Evolutionary conservation across 2,329 filamentous ascomycete genomes (phyloP), one percentile per base, ranked within the genome.

Genomic region (Fusarium mangiferae): DNA sequence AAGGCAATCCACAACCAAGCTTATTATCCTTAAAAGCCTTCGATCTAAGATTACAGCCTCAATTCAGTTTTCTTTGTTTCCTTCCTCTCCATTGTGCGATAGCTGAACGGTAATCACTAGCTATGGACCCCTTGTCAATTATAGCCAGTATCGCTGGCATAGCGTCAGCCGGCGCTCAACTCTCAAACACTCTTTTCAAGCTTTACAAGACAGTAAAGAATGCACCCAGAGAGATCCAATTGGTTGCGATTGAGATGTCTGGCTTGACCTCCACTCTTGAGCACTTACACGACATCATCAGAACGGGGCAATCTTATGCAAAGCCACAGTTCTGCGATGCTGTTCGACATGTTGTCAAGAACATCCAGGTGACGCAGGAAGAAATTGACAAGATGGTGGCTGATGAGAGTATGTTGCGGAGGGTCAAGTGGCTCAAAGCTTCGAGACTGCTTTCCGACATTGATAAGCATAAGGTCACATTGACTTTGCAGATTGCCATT

Each of bases 101-200:
- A 2, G 2, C 10, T 18, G 15, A 24, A 10, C 11, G 1, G 7
- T 3, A 22, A 17, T 38, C 9, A 14, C 30, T 18, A 18, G 42
- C 20, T n/a, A 68, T 74, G 71, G 67, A 74, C 14, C 71, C 71
- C 35, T 4, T 74, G 1, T 73, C 71, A 33, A 55, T 74, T 17
- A 59, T 65, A 63, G 71, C 71, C 6, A 58, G 71, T 38, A 66
- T 74, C 13, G 71, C 71, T 24, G 71, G 71, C 11, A 70, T 74
- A 28, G 62, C 71, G 2, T 72, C 67, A 28, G 71, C 71, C 7
- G 71, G 71, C 9, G 55, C 71, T 1, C 41, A 73, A 18, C 38
- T 74, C 5, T 70, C 71, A 12, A 72, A 42, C 9, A 56, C 62
- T 4, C 24, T 74, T 1, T 74, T 74, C 15, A 49, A 38, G 6